Evolutionary conservation across 208 protist genomes (phyloP).

Genomic region (Crithidia thermophila): DNA sequence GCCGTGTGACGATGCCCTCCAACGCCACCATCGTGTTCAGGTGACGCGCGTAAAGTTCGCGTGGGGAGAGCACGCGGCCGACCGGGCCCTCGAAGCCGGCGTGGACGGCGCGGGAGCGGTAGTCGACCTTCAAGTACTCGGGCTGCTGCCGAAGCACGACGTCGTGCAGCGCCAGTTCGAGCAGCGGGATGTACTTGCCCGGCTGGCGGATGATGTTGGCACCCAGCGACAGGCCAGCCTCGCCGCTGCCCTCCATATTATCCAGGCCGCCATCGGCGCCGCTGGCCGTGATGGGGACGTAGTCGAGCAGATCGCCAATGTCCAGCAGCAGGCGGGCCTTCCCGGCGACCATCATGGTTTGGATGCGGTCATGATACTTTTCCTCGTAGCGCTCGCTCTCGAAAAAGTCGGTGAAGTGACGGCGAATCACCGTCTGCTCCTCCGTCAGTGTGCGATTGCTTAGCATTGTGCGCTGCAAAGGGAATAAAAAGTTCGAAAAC

Average conservation of each 20-base stretch:
- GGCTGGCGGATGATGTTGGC: conserved; percentile 81
- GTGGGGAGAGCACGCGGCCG: conserved; percentile 94
- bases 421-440: conserved; percentile 88
- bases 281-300: conserved; percentile 38
- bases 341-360: conserved; percentile 83
- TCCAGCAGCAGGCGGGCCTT: conserved; percentile 89
- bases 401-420: conserved; percentile 92
- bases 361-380: conserved; percentile 82
- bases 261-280: background rate
- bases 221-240: conserved; percentile 50
- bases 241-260: conserved; percentile 1
- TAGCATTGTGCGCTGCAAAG: conserved; percentile 48
- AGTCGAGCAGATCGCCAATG: conserved; percentile 93
- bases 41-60: conserved; percentile 90
- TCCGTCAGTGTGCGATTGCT: conserved; percentile 82
- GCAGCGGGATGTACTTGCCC: conserved; percentile 84
- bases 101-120: conserved; percentile 71
- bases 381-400: conserved; percentile 83
- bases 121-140: conserved; percentile 88
- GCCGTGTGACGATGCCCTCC: conserved; percentile 98
- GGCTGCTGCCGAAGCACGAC: conserved; percentile 79
- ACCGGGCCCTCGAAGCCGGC: conserved; percentile 96
- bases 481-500: conserved; percentile 7
- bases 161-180: conserved; percentile 93
- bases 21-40: conserved; percentile 96